Conservation (phyloP, 1,284 basidiomycete genomes). For the Phylloporus gajari region DNA sequence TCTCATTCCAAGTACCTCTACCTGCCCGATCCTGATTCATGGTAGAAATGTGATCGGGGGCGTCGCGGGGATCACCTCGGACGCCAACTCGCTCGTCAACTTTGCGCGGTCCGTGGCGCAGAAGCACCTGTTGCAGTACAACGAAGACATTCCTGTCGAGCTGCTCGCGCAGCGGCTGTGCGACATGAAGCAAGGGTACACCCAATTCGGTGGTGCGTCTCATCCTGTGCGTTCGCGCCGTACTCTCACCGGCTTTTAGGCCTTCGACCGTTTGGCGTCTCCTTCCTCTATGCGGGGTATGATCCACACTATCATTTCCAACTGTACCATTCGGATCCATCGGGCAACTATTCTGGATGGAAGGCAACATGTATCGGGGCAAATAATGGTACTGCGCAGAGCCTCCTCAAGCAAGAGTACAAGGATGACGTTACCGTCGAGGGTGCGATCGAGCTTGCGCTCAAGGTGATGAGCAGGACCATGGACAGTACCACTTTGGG, state of each 20-base stretch:
- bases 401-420: slow-evolving; percentile 97
- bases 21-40: neutral
- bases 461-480: slow-evolving; percentile 98
- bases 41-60: slow-evolving; percentile 93
- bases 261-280: slow-evolving; percentile 97
- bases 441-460: slow-evolving; percentile 90
- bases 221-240: neutral
- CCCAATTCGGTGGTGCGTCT: slow-evolving; percentile 89
- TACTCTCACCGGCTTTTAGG: slow-evolving; percentile 56
- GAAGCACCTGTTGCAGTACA: slow-evolving; percentile 87
- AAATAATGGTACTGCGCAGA: slow-evolving; percentile 95
- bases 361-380: slow-evolving; percentile 98
- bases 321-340: slow-evolving; percentile 98
- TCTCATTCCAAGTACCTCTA: slow-evolving; percentile 28
- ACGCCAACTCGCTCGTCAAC: slow-evolving; percentile 98
- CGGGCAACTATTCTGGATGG: slow-evolving; percentile 99
- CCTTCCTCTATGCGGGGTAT: slow-evolving; percentile 95
- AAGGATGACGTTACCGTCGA: slow-evolving; percentile 93
- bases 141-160: slow-evolving; percentile 98
- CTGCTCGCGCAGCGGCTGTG: slow-evolving; percentile 93
- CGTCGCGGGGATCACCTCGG: slow-evolving; percentile 95
- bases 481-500: slow-evolving; percentile 98
- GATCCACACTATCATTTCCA: slow-evolving; percentile 98
- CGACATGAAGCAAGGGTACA: slow-evolving; percentile 99
- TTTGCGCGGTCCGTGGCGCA: slow-evolving; percentile 93